Evolutionary conservation across 2,329 filamentous ascomycete genomes (phyloP).

Genomic region (Cercospora beticola): DNA sequence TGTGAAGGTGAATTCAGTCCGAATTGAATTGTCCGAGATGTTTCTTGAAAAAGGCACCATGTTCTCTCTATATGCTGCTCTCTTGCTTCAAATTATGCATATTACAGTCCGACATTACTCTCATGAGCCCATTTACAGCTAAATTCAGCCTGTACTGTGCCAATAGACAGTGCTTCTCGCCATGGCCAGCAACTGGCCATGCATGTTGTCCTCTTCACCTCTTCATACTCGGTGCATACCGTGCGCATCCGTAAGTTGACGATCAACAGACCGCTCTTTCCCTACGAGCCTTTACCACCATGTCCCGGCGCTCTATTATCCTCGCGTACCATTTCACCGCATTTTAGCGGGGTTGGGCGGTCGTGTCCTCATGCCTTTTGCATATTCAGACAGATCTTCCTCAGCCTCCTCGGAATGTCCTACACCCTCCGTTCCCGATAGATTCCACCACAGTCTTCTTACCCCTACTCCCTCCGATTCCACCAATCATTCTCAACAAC

Average conservation of each 20-base stretch:
- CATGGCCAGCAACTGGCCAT: neutral
- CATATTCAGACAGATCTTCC: neutral
- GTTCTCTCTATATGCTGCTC: neutral
- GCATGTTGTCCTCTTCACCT: neutral
- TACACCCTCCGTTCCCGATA: constrained; percentile 15
- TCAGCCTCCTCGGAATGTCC: constrained; percentile 5
- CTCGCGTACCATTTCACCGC: neutral
- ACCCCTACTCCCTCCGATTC: constrained; percentile 9
- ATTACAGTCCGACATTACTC: neutral
- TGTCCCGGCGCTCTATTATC: neutral
- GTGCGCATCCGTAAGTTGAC: neutral
- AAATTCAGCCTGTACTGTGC: neutral
- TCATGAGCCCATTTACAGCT: neutral
- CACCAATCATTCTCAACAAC: constrained; percentile 34
- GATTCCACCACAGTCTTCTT: constrained; percentile 19
- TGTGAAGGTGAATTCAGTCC: neutral
- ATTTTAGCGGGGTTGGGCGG: neutral
- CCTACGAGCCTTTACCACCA: neutral
- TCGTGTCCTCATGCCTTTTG: neutral
- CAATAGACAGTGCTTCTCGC: neutral
- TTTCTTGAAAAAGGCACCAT: neutral
- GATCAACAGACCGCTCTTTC: neutral
- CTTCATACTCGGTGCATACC: neutral
- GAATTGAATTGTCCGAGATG: neutral
- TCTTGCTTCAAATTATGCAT: neutral